Evolutionary conservation across 176 grass and related monocot species (phyloP).

Genomic region (Triticum turgidum): DNA sequence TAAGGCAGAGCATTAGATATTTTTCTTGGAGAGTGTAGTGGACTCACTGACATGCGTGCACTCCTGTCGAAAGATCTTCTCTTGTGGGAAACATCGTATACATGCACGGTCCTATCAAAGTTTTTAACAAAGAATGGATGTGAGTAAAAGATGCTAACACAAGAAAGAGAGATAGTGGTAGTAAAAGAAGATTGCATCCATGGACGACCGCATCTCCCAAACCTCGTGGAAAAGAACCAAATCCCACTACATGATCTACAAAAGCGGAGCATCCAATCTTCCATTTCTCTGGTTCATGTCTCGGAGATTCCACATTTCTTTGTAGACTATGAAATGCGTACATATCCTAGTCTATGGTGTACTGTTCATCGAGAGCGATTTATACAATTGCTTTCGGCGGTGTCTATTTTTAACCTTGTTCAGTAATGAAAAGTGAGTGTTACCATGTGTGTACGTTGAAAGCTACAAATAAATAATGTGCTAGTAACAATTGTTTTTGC

Average conservation of each 20-base stretch:
- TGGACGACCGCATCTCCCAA: constrained; percentile 27
- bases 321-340: not conserved
- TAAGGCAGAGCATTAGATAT: no score
- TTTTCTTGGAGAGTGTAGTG: not conserved
- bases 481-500: not conserved
- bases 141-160: not conserved
- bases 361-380: not conserved
- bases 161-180: not conserved
- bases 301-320: not conserved
- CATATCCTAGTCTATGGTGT: not conserved
- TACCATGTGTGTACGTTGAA: no score
- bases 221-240: constrained; percentile 43
- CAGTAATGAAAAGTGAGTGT: not conserved
- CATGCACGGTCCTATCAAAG: not conserved
- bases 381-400: not conserved
- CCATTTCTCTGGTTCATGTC: not conserved
- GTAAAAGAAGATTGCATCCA: not conserved
- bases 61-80: not conserved
- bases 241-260: constrained; percentile 18
- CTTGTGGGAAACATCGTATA: constrained; percentile 8
- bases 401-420: not conserved
- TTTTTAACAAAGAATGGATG: not conserved
- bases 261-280: constrained; percentile 29
- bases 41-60: not conserved
- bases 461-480: no score